Base-by-base conservation (phyloP, 306 rosid species). In the Geum urbanum region DNA sequence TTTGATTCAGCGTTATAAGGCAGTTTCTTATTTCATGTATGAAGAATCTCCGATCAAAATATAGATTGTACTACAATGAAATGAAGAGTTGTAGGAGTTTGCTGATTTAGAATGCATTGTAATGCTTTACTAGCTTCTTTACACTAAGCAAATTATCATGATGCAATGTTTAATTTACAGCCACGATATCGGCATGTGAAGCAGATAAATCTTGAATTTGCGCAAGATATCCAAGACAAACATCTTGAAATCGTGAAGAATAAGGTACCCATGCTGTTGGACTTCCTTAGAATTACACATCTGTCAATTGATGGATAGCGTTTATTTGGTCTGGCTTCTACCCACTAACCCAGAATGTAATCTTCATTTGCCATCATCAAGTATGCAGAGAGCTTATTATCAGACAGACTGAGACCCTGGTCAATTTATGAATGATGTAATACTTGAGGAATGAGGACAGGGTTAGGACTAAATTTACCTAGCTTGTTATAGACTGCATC, bases 171-270 rank as follows among this genome's bases (percentile, higher is more conserved):
- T 83, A 77, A 47, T 24, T 24, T 83, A 77, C 63, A 91, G 97
- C 89, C 84, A 35, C 82, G 97, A 37, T 91, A 88, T 80, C 18
- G 47, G 58, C 51, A 72, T 47, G 85, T 88, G 44, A 88, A 81
- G 80, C 74, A 82, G 44, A 86, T 91, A 76, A 76, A 82, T 74
- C 92, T 91, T 5, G 97, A 88, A 81, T 91, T 91, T 77, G 85
- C 96, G 2, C 82, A 83, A 71, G 91, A 85, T 68, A 78, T 91
- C 80, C 92, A 88, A 78, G 97, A 91, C 81, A 27, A 66, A 7
- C 89, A 91, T 86, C 88, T 91, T 66, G 73, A 86, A 40, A 74
- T 83, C 65, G 32, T 88, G 49, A 85, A 82, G 75, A 68, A 67
- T n/a, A 83, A 88, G 96, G 96, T 91, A 85, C 57, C 61, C 24